Conservation (phyloP, 2,329 filamentous ascomycete genomes). For the Aureobasidium sp. region DNA sequence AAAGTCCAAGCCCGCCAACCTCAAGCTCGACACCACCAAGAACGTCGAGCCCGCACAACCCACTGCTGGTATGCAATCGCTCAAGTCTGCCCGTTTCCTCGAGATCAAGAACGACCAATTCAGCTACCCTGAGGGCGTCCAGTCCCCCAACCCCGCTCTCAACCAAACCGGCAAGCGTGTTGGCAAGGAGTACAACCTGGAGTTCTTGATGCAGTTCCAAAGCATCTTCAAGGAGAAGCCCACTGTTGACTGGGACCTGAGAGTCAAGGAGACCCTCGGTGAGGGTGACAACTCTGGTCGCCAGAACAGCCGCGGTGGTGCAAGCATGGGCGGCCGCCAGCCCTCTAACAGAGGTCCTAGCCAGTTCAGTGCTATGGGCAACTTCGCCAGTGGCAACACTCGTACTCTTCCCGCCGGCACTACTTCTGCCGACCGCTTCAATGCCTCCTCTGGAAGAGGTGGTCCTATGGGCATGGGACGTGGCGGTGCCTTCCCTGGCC, state of each 20-base stretch:
- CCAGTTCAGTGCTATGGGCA: conserved; percentile 16
- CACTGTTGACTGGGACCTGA: conserved; percentile 83
- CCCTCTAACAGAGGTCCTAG: conserved; percentile 19
- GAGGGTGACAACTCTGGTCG: conserved; percentile 44
- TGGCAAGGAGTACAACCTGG: conserved; percentile 89
- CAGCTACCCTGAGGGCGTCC: conserved; percentile 75
- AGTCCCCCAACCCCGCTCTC: conserved; percentile 83
- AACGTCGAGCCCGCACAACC: conserved; percentile 85
- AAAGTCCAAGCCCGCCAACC: conserved; percentile 76
- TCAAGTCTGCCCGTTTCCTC: conserved; percentile 86
- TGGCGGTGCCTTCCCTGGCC: conserved; percentile 57
- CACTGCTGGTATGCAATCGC: conserved; percentile 84
- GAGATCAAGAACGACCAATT: conserved; percentile 65
- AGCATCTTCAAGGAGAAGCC: conserved; percentile 95
- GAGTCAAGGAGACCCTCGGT: conserved; percentile 71
- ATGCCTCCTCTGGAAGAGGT: conserved; percentile 22
- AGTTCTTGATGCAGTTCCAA: conserved; percentile 94
- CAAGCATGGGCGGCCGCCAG: conserved; percentile 40
- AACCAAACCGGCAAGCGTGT: conserved; percentile 78
- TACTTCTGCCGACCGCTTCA: conserved; percentile 70
- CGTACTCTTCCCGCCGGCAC: conserved; percentile 65
- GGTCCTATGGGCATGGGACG: conserved; percentile 43
- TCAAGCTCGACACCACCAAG: conserved; percentile 85
- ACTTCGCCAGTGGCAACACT: conserved; percentile 14
- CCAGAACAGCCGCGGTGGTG: conserved; percentile 49